Percentiles rank a stretch among this genome's conserved stretches.
Conservation (phyloP, 345 rosid species). For the Moringa oleifera region DNA sequence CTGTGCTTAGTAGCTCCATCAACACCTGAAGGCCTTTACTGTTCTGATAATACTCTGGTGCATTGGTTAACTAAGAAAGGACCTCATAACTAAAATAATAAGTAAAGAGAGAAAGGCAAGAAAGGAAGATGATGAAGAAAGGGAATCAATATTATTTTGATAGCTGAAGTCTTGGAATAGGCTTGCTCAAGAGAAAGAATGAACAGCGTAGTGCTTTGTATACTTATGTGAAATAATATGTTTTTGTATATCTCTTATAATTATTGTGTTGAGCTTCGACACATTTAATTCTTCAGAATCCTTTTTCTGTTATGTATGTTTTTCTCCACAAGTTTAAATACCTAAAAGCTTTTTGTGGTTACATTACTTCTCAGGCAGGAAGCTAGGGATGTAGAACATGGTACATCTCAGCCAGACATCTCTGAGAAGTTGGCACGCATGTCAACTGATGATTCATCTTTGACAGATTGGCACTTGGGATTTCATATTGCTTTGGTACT, state of each 20-base stretch:
- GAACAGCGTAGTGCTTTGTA: too few relatives aligned
- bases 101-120: neutral
- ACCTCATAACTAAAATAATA: neutral
- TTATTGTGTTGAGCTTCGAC: neutral
- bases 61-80: neutral
- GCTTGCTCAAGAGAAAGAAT: neutral
- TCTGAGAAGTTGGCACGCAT: slow-evolving; percentile 61
- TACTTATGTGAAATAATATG: neutral
- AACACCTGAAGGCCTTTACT: neutral
- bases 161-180: neutral
- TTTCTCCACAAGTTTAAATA: too few relatives aligned
- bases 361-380: slow-evolving; percentile 59
- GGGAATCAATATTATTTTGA: neutral
- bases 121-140: neutral
- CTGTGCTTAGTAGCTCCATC: neutral
- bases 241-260: too few relatives aligned
- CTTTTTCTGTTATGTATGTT: neutral
- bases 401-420: slow-evolving; percentile 50
- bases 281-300: too few relatives aligned
- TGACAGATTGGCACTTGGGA: slow-evolving; percentile 95
- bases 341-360: neutral
- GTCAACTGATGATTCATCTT: slow-evolving; percentile 67
- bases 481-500: slow-evolving; percentile 85
- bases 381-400: slow-evolving; percentile 54
- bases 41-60: neutral